Evolutionary conservation across 352 stramenopile genomes (phyloP).

Genomic region (Peronospora tabacina): DNA sequence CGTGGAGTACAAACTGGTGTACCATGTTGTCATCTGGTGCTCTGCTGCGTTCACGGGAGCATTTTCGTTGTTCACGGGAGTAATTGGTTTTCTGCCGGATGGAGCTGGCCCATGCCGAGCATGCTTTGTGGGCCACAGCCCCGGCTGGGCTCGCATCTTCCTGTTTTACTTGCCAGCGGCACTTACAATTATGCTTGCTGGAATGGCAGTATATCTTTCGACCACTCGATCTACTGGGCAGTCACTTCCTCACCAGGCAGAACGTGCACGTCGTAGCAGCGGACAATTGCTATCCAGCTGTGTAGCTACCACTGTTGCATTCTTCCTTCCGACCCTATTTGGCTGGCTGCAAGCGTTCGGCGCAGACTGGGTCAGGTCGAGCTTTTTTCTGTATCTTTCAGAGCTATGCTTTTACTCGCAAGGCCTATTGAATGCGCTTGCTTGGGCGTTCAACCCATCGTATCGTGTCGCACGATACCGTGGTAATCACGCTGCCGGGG

Average conservation of each 20-base stretch:
- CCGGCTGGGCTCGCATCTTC: constrained; percentile 44
- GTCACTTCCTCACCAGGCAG: constrained; percentile 23
- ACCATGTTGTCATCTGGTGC: constrained; percentile 54
- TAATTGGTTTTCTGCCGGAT: constrained; percentile 66
- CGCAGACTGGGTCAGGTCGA: constrained; percentile 26
- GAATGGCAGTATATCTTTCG: constrained; percentile 29
- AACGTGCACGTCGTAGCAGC: constrained; percentile 36
- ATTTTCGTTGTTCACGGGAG: constrained; percentile 46
- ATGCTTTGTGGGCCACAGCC: constrained; percentile 48
- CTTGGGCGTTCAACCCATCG: constrained; percentile 53
- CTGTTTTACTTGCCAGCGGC: constrained; percentile 53
- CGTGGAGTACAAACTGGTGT: constrained; percentile 47
- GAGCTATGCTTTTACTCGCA: constrained; percentile 63
- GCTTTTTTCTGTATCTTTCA: constrained; percentile 43
- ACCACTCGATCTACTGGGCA: constrained; percentile 7
- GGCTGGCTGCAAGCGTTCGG: constrained; percentile 37
- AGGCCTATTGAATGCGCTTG: constrained; percentile 45
- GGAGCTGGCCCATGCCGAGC: constrained; percentile 43
- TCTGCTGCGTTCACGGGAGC: constrained; percentile 31
- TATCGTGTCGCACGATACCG: constrained; percentile 37
- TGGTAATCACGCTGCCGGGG: constrained; percentile 17
- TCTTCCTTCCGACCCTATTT: constrained; percentile 40
- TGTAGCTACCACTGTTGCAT: constrained; percentile 33
- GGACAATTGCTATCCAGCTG: constrained; percentile 45
- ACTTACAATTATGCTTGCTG: constrained; percentile 31